phyloP scores from a whole-genome alignment of 148 eudicot genomes.

The Rhododendron vialii region DNA sequence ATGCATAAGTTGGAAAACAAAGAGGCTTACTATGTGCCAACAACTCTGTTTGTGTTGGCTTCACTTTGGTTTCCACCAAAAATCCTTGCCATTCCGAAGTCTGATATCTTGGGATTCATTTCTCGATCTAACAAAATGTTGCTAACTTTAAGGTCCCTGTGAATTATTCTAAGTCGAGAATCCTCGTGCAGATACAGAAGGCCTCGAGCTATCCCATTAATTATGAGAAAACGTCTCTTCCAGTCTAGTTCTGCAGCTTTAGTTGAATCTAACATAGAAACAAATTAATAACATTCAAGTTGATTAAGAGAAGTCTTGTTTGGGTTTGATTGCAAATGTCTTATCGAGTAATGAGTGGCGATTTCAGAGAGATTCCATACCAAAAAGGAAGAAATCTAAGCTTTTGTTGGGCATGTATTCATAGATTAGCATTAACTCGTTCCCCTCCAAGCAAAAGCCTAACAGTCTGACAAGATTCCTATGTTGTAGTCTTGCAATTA shows the following conservation, averaged over 20 bases:
- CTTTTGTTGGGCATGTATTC: conserved; percentile 41
- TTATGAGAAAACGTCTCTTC: conserved; percentile 5
- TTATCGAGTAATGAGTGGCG: neutral
- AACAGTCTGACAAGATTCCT: conserved; percentile 33
- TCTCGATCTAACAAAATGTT: too few relatives aligned
- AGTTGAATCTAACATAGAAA: conserved; percentile 11
- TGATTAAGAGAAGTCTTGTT: neutral
- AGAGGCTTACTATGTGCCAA: too few relatives aligned
- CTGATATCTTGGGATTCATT: too few relatives aligned
- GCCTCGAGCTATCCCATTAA: conserved; percentile 5
- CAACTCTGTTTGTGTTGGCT: too few relatives aligned
- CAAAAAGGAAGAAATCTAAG: conserved; percentile 17
- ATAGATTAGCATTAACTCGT: conserved; percentile 33
- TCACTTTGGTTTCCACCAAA: too few relatives aligned
- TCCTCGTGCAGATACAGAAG: conserved; percentile 12
- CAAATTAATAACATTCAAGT: neutral
- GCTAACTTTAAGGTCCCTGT: too few relatives aligned
- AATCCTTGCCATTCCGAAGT: too few relatives aligned
- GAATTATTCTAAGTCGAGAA: conserved; percentile 11
- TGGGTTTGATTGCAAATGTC: neutral
- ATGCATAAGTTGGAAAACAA: too few relatives aligned
- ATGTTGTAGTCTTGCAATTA: conserved; percentile 39
- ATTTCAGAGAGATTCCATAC: neutral
- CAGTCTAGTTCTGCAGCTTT: conserved; percentile 13
- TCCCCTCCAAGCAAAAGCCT: conserved; percentile 25